Base-by-base conservation (phyloP, 495 filamentous ascomycete species). In the Penicillium longicatenatum region DNA sequence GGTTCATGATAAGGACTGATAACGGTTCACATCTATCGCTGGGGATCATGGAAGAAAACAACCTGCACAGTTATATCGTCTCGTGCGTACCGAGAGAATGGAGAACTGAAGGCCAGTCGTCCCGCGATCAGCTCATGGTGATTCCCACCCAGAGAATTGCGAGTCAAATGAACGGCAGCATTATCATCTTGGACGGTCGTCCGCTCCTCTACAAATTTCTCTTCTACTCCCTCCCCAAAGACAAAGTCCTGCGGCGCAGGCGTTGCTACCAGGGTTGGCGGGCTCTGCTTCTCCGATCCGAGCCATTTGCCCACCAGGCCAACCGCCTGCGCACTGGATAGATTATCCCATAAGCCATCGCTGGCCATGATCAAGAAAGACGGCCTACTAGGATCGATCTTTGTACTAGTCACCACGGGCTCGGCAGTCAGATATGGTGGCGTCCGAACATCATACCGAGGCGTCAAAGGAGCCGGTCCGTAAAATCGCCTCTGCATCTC, bases 391-490 rank as follows among this genome's bases (percentile, higher is more conserved):
- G 74, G 61, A 26, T 83, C 66, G 24, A 89, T 73, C 57, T 72
- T 68, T 0, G 75, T 82, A 33, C 79, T 83, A 0, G 79, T 84
- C 37, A 89, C 76, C 6, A 82, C 82, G 1, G 87, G 87, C 67
- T 84, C 77, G 3, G 87, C 86, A 1, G 83, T 88, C 33, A 88
- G 65, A 68, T 89, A 90, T 1, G 86, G 87, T 26, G 86, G 86
- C 0, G 84, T 83, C 41, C 61, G 69, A 31, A 76, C 62, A 7
- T 66, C 48, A 29, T 70, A 70, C 31, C 52, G 52, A n/a, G 77
- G 70, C 19, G 67, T 72, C 19, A 77, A 66, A 1, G 75, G 76
- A 16, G 69, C 41, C 4, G 74, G 73, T 6, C 77, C 81, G 59
- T 75, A 78, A 62, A 82, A 87, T n/a, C 72, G 60, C 3, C 64